Evolutionary conservation across 495 filamentous ascomycete species (phyloP), one percentile per base, ranked within the genome.

Genomic region (Daldinia caldariorum): DNA sequence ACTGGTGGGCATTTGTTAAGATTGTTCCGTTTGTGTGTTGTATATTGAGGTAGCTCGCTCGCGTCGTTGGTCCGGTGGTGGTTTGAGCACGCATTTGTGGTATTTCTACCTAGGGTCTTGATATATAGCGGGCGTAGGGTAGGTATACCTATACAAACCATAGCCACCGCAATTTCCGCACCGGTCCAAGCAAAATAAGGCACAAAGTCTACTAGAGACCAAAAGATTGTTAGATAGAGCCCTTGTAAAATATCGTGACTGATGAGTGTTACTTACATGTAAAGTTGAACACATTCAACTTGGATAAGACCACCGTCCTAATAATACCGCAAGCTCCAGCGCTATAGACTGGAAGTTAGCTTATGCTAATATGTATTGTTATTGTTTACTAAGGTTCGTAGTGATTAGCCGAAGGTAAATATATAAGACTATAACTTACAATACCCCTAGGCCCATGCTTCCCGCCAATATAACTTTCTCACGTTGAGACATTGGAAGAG

Each of bases 371-470:
- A 35, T 7, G 26, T 26, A 26, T 26, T 26, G 26, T 26, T 26
- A n/a, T n/a, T n/a, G n/a, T n/a, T n/a, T n/a, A n/a, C n/a, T n/a
- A n/a, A n/a, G n/a, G n/a, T n/a, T n/a, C n/a, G n/a, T 26, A 26
- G 26, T 1, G 26, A 26, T 1, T 26, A 26, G 26, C 26, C 26
- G 26, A 26, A 26, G 5, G 0, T 35, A 35, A 35, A 35, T 1
- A 34, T 3, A 35, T 10, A 3, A 35, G 34, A 35, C 34, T 7
- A 35, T 38, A 20, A 69, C 79, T 73, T 68, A 82, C 81, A 83
- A 74, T 18, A 83, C 72, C 18, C 81, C 81, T 0, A 82, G 67
- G 54, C 79, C 81, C 81, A 83, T 83, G 4, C 81, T 76, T 12
- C 78, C 71, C 4, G 78, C 77, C 13, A 83, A 56, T 57, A 82